phyloP scores from a whole-genome alignment of 495 filamentous ascomycete species.

The Penicillium alfredii region DNA sequence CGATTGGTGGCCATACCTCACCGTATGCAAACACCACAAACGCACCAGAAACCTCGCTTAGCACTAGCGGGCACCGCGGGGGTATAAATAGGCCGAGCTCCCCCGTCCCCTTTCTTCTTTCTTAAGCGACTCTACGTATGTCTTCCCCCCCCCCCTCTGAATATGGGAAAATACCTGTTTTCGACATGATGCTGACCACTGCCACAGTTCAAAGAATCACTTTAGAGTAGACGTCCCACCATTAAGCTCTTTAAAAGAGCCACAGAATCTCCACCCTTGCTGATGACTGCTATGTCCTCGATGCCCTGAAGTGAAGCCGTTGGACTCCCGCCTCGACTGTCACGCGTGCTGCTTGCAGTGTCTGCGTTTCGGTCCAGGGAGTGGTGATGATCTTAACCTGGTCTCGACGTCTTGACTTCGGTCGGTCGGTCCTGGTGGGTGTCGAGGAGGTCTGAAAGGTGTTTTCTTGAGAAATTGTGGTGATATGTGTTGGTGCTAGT shows the following conservation, averaged over 20 bases:
- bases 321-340: constrained; percentile 51
- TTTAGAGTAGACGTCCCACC: constrained; percentile 80
- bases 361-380: constrained; percentile 44
- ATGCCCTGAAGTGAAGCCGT: constrained; percentile 66
- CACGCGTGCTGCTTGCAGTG: constrained; percentile 24
- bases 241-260: constrained; percentile 75
- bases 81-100: constrained; percentile 20
- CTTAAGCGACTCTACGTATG: constrained; percentile 62
- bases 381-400: constrained; percentile 72
- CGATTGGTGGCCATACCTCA: not conserved
- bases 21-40: constrained; percentile 19
- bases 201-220: constrained; percentile 76
- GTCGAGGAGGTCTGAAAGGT: constrained; percentile 68
- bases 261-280: constrained; percentile 70
- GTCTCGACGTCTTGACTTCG: constrained; percentile 55
- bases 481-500: constrained; percentile 18
- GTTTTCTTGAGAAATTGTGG: constrained; percentile 21
- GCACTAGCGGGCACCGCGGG: constrained; percentile 17
- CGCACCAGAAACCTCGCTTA: constrained; percentile 30
- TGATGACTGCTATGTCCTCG: constrained; percentile 64
- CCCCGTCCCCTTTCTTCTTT: constrained; percentile 27
- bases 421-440: constrained; percentile 59
- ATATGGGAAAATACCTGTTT: not conserved
- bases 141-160: constrained; percentile 39
- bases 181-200: constrained; percentile 25